Conservation (phyloP, 2,329 filamentous ascomycete genomes). For the Pseudogymnoascus sp. region DNA sequence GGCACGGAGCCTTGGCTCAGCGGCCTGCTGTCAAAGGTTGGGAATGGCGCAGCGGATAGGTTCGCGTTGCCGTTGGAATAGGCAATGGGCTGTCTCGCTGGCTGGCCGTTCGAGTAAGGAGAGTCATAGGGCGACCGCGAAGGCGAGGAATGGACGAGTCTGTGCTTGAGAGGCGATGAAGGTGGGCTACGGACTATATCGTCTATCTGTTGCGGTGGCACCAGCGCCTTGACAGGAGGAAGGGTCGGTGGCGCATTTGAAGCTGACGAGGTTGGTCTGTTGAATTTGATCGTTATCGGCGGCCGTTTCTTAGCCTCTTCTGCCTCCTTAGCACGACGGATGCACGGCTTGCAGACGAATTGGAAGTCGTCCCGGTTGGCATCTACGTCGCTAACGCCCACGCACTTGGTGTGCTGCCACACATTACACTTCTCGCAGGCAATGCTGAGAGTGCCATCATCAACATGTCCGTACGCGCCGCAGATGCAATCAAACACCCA, state of each 20-base stretch:
- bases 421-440: constrained; percentile 90
- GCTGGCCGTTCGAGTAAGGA: constrained; percentile 17
- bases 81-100: constrained; percentile 6
- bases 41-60: not conserved
- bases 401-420: constrained; percentile 94
- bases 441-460: constrained; percentile 89
- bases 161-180: not conserved
- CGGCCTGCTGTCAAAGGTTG: not conserved
- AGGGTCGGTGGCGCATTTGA: constrained; percentile 28
- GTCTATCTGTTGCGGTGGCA: not conserved
- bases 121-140: not conserved
- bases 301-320: constrained; percentile 53
- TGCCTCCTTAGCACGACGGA: constrained; percentile 56
- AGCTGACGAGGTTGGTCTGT: constrained; percentile 41
- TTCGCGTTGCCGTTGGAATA: not conserved
- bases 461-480: constrained; percentile 82
- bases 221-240: not conserved
- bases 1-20: not conserved
- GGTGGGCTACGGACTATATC: not conserved
- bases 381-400: constrained; percentile 69
- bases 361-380: constrained; percentile 82
- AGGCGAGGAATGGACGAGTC: constrained; percentile 4
- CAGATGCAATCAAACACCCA: constrained; percentile 97
- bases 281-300: constrained; percentile 49
- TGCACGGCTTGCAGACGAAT: constrained; percentile 77